phyloP scores from a whole-genome alignment of 306 rosid species.

The Malus asiatica region DNA sequence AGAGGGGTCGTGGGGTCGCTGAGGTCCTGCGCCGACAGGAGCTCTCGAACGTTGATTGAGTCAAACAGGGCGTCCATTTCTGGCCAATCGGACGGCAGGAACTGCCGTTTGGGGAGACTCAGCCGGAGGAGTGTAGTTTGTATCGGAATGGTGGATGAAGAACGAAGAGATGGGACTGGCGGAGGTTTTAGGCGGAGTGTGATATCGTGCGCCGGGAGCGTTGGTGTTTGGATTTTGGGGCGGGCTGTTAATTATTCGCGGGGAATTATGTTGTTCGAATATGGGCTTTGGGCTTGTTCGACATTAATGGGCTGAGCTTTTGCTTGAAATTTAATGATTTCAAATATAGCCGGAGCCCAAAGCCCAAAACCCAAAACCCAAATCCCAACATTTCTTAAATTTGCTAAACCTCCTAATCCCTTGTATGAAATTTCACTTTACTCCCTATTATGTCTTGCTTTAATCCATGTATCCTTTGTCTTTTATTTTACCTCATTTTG shows the following conservation, averaged over 20 bases:
- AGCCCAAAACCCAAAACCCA: too few relatives aligned
- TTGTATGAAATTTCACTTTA: too few relatives aligned
- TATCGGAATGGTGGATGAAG: not conserved
- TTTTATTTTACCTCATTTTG: too few relatives aligned
- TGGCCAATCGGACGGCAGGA: conserved; percentile 2
- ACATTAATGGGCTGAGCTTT: not conserved
- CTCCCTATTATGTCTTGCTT: too few relatives aligned
- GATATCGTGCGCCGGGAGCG: not conserved
- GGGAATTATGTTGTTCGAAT: not conserved
- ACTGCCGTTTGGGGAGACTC: not conserved
- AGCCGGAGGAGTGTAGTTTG: not conserved
- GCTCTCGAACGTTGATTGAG: conserved; percentile 72
- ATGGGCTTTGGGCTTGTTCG: not conserved
- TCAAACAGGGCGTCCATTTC: conserved; percentile 73
- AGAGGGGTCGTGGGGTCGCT: conserved; percentile 75
- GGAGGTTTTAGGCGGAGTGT: not conserved
- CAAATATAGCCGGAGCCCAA: too few relatives aligned
- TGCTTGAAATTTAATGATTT: too few relatives aligned
- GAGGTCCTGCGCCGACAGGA: conserved; percentile 75
- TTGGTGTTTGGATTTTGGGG: not conserved
- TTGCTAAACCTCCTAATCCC: too few relatives aligned
- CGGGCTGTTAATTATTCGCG: not conserved
- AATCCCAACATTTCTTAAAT: too few relatives aligned
- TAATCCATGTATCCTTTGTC: too few relatives aligned
- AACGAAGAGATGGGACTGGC: not conserved